These are phyloP conservation scores for Diplodia mutila DNA, from an alignment of 2,329 filamentous ascomycete genomes.

Conservation along the genomic window DNA sequence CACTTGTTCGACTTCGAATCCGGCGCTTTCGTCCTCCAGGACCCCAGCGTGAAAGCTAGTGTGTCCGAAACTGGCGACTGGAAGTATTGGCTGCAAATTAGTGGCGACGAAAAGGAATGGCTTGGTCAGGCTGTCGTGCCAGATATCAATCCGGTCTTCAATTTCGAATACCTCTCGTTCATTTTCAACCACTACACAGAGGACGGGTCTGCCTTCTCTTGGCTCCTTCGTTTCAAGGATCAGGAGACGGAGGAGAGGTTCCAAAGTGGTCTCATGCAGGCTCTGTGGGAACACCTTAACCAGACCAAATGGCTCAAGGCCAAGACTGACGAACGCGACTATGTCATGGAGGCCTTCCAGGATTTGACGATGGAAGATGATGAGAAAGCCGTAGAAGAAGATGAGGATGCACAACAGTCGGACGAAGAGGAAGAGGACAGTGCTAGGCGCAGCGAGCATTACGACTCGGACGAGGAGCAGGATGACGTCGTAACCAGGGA, in stretches of 20 bases:
- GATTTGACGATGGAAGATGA: conserved; percentile 90
- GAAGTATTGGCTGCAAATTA: conserved; percentile 94
- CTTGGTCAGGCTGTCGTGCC: conserved; percentile 82
- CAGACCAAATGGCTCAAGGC: conserved; percentile 92
- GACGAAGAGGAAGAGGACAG: conserved; percentile 64
- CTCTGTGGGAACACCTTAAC: conserved; percentile 95
- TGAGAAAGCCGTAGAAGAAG: conserved; percentile 57
- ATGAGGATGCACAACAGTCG: conserved; percentile 48
- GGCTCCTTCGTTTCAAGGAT: conserved; percentile 90
- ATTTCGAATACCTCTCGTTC: conserved; percentile 98
- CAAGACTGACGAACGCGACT: conserved; percentile 90
- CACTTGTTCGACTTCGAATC: conserved; percentile 92
- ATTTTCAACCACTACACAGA: conserved; percentile 96
- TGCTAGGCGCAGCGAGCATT: conserved; percentile 70
- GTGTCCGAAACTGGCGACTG: conserved; percentile 88
- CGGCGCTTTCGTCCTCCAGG: conserved; percentile 82
- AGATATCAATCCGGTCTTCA: conserved; percentile 97
- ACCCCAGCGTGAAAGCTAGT: conserved; percentile 72
- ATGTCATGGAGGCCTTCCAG: conserved; percentile 93
- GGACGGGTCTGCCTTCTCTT: conserved; percentile 90
- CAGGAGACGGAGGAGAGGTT: conserved; percentile 80
- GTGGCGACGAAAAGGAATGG: conserved; percentile 76
- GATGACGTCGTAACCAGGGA: conserved; percentile 71
- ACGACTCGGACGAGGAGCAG: conserved; percentile 77
- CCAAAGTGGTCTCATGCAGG: conserved; percentile 92